A percentile compares a stretch with the other conserved stretches of the same genome.
These are phyloP conservation scores for Ophiostoma perfectum DNA, from an alignment of 2,329 filamentous ascomycete species.

Conservation along the genomic window DNA sequence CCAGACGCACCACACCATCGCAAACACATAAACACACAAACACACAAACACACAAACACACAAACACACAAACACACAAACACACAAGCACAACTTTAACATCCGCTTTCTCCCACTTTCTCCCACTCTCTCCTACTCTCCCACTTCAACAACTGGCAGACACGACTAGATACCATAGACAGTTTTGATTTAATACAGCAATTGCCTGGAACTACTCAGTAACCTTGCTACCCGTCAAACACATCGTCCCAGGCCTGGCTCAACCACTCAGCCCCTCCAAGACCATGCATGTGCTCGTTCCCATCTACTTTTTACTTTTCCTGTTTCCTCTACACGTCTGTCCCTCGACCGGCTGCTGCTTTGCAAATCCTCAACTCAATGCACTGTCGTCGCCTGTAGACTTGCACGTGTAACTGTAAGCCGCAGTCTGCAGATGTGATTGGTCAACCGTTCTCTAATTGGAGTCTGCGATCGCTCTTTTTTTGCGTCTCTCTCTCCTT, in stretches of 20 bases:
- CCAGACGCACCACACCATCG: not conserved
- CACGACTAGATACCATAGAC: not conserved
- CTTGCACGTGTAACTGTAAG: slow-evolving; percentile 3
- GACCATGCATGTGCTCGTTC: not conserved
- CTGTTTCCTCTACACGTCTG: not conserved
- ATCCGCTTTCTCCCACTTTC: not conserved
- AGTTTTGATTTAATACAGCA: not conserved
- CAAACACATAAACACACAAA: not conserved
- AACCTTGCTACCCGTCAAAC: not conserved
- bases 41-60: not conserved
- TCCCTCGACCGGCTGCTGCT: not conserved
- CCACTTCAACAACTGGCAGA: not conserved
- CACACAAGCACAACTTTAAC: not conserved
- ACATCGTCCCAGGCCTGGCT: not conserved
- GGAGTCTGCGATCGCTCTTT: not conserved
- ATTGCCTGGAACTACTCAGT: not conserved
- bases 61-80: not conserved
- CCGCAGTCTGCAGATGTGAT: not conserved
- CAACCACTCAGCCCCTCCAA: not conserved
- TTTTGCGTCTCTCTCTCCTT: not conserved
- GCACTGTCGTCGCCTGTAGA: not conserved
- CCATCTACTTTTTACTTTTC: not conserved
- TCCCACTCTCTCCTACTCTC: not conserved
- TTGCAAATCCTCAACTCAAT: not conserved
- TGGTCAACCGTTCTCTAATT: not conserved